Conservation (phyloP, 192 early-diverging fungal species). For the Backusella psychrophila region DNA sequence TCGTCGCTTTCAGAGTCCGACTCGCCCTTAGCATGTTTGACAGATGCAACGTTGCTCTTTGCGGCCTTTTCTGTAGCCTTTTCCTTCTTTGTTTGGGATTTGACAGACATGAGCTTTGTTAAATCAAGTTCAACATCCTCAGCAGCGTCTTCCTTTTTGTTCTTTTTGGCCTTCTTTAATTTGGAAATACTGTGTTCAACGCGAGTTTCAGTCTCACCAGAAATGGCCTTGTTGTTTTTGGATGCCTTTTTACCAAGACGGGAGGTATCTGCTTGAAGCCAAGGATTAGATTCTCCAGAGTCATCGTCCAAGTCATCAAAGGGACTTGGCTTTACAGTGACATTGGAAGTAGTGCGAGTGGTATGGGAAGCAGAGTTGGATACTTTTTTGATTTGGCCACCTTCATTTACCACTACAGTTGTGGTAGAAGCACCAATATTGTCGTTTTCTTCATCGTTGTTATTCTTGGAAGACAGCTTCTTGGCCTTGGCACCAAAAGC, state of each 20-base stretch:
- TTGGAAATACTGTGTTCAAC: slow-evolving; percentile 65
- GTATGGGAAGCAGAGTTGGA: slow-evolving; percentile 50
- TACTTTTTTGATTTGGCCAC: slow-evolving; percentile 48
- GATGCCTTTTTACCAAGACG: slow-evolving; percentile 49
- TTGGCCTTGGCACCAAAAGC: slow-evolving; percentile 46
- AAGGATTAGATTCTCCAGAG: slow-evolving; percentile 66
- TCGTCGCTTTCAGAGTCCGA: slow-evolving; percentile 33
- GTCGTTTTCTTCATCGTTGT: not conserved
- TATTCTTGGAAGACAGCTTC: not conserved
- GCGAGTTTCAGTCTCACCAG: slow-evolving; percentile 53
- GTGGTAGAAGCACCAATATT: not conserved
- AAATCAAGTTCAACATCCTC: slow-evolving; percentile 71
- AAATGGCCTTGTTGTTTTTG: slow-evolving; percentile 49
- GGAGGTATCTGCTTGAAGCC: slow-evolving; percentile 62
- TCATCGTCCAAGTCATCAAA: slow-evolving; percentile 20
- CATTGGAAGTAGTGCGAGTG: slow-evolving; percentile 53
- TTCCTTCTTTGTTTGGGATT: slow-evolving; percentile 32
- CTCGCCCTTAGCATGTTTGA: slow-evolving; percentile 15
- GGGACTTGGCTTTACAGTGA: slow-evolving; percentile 24
- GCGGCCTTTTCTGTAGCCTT: not conserved
- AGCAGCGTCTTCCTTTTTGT: slow-evolving; percentile 38
- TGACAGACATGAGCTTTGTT: slow-evolving; percentile 59
- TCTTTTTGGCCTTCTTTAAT: slow-evolving; percentile 49
- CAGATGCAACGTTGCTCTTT: not conserved
- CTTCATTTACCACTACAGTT: slow-evolving; percentile 49